Evolutionary conservation across 169 alveolate species (phyloP).

Genomic region (Babesia bovis): DNA sequence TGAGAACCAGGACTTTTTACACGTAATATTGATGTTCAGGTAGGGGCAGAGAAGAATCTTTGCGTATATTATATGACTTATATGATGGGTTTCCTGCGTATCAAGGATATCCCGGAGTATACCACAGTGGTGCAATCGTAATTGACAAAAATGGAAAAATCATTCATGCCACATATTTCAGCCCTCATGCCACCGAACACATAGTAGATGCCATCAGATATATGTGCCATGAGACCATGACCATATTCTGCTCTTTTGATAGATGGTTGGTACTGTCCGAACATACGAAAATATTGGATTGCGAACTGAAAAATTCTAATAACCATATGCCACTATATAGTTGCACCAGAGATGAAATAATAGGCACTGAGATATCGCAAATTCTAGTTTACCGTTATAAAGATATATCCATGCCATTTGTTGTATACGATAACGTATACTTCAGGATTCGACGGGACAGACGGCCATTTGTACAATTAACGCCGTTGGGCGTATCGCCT

Average conservation of each 20-base stretch:
- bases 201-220: not conserved
- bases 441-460: not conserved
- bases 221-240: not conserved
- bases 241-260: constrained; percentile 16
- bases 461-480: constrained; percentile 3
- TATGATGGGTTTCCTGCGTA: not conserved
- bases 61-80: not conserved
- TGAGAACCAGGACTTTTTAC: too few relatives aligned
- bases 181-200: not conserved
- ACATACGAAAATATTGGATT: not conserved
- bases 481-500: constrained; percentile 41
- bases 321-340: not conserved
- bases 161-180: constrained; percentile 21
- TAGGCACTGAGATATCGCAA: constrained; percentile 6
- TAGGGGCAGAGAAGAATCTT: constrained; percentile 5
- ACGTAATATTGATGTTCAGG: too few relatives aligned
- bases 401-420: not conserved
- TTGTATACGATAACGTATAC: not conserved
- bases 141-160: constrained; percentile 19
- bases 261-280: not conserved
- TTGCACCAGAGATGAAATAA: not conserved
- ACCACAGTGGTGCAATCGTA: constrained; percentile 46
- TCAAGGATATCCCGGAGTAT: constrained; percentile 56
- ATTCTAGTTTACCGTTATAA: not conserved
- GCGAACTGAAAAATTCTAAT: not conserved